Conservation (phyloP, 2,329 filamentous ascomycete species). For the Monilinia vaccinii-corymbosi region DNA sequence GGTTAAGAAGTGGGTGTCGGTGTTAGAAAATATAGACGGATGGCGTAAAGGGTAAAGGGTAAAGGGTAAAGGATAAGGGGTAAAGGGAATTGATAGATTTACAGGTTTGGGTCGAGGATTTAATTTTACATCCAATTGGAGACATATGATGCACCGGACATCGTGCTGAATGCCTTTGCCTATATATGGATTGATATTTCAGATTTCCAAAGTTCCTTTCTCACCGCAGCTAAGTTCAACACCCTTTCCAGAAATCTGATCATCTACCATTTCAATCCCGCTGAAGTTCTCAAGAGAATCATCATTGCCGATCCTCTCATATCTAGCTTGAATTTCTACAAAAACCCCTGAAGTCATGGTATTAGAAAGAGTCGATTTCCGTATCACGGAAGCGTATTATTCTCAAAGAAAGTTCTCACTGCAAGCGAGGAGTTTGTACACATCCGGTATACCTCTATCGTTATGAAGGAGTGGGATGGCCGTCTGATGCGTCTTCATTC, state of each 20-base stretch:
- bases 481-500: not conserved
- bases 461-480: not conserved
- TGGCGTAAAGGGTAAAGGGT: not conserved
- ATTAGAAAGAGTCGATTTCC: not conserved
- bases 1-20: not conserved
- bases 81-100: not conserved
- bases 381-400: not conserved
- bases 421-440: not conserved
- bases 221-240: not conserved
- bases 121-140: not conserved
- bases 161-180: not conserved
- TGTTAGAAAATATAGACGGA: no score
- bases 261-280: no score
- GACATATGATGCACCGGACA: not conserved
- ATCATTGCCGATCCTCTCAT: no score
- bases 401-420: not conserved
- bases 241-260: no score
- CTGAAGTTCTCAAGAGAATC: not conserved
- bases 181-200: not conserved
- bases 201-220: not conserved
- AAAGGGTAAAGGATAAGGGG: no score
- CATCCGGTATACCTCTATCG: not conserved
- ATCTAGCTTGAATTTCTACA: no score
- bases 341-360: not conserved
- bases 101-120: not conserved